Evolutionary conservation across 2,329 filamentous ascomycete species (phyloP).

Genomic region (Didymella pomorum): DNA sequence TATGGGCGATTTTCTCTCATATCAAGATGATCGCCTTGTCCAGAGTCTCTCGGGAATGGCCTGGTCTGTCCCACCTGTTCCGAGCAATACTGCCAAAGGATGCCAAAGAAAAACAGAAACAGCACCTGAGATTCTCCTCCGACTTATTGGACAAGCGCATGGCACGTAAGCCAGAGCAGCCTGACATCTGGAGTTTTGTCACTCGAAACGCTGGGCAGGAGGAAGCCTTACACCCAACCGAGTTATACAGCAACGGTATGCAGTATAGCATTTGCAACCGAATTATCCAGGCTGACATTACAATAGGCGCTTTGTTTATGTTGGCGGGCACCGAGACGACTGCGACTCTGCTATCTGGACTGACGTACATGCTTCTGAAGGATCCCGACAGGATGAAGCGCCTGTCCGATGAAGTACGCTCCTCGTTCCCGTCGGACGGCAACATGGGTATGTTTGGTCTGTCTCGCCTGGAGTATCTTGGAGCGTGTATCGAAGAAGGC

Average conservation of each 20-base stretch:
- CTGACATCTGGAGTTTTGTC: background rate
- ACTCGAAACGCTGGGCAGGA: background rate
- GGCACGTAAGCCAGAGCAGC: conserved; percentile 23
- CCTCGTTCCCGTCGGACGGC: conserved; percentile 4
- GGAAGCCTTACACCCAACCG: background rate
- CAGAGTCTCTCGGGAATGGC: conserved; percentile 18
- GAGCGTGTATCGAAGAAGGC: conserved; percentile 55
- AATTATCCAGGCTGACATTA: conserved; percentile 29
- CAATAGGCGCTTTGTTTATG: conserved; percentile 31
- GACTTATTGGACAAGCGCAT: conserved; percentile 35
- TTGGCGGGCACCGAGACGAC: conserved; percentile 41
- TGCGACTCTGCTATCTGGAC: conserved; percentile 31
- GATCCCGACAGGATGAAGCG: conserved; percentile 27
- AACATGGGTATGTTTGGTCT: conserved; percentile 33
- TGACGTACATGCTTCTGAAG: conserved; percentile 37
- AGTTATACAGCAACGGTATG: conserved; percentile 17
- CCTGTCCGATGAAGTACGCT: conserved; percentile 34
- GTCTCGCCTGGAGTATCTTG: conserved; percentile 47
- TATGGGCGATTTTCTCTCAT: conserved; percentile 37
- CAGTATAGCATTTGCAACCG: conserved; percentile 39
- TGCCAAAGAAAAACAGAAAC: conserved; percentile 18
- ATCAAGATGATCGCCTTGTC: conserved; percentile 25
- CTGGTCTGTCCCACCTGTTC: conserved; percentile 19
- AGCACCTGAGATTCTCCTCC: conserved; percentile 23
- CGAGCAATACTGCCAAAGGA: conserved; percentile 14